Evolutionary conservation across 306 rosid genomes (phyloP), one percentile per base, ranked within the genome.

Genomic region (Betula pendula): DNA sequence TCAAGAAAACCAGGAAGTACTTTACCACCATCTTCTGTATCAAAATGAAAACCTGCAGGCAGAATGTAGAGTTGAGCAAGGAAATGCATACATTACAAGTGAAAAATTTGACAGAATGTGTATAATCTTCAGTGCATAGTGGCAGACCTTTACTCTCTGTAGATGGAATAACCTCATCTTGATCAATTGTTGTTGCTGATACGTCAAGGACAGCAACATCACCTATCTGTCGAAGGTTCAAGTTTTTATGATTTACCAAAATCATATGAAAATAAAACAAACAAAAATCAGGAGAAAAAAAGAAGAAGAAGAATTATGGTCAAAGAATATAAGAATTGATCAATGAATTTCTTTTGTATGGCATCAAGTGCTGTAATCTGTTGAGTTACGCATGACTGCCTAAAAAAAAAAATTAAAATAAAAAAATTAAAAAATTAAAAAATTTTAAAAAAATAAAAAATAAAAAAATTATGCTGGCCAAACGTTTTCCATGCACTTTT

Each of bases 81-180:
- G 78, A 66, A 76, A 71, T 60, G 77, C 14, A 62, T 72, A 51
- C 31, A 71, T 49, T n/a, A 77, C 33, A 51, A 42, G 66, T 42
- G 49, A 51, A 14, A 31, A 45, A 45, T 48, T 24, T 44, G 55
- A 53, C 25, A 70, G 72, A 49, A 38, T 45, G 60, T 16, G 70
- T 45, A 70, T 45, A 43, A 79, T 77, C 66, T 68, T 77, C 68
- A 45, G 71, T 72, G 77, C 78, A 81, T 66, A 76, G 73, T 55
- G 60, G 60, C 87, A 43, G 31, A 95, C 98, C 98, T 95, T 92
- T 92, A 76, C 81, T 90, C 86, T 95, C 97, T 13, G 98, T 97
- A 9, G 97, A 90, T 59, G 97, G 97, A 85, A 95, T 90, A 43
- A 88, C 80, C 84, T 89, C 85, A 51, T 89, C 97, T 82, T 88